phyloP scores from a whole-genome alignment of 305 asterid species.

The Fraxinus baroniana region DNA sequence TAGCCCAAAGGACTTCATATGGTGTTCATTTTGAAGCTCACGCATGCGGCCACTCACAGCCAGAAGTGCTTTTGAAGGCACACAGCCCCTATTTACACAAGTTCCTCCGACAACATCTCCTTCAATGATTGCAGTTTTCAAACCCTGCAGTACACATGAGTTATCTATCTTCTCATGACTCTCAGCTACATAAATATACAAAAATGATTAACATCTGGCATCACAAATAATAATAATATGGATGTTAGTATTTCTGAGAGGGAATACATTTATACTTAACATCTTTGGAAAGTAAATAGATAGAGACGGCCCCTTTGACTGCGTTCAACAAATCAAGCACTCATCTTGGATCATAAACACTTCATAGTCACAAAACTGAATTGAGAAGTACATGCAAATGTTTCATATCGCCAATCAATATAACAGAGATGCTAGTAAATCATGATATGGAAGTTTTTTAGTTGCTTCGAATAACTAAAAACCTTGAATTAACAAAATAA shows the following conservation, averaged over 20 bases:
- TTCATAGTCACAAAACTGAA: not conserved
- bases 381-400: not conserved
- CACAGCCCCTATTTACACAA: slow-evolving; percentile 87
- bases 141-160: slow-evolving; percentile 50
- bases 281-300: not conserved
- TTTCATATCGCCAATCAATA: not conserved
- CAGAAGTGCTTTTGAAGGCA: slow-evolving; percentile 93
- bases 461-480: not conserved
- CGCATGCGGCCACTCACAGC: slow-evolving; percentile 97
- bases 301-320: not conserved
- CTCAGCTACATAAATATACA: slow-evolving; percentile 15
- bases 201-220: slow-evolving; percentile 15
- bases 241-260: not conserved
- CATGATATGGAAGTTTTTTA: slow-evolving; percentile 1
- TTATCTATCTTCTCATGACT: slow-evolving; percentile 2
- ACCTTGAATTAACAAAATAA: not conserved
- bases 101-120: slow-evolving; percentile 93
- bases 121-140: slow-evolving; percentile 86
- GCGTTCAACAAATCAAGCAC: not conserved
- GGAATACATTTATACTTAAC: not conserved
- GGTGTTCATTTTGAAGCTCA: slow-evolving; percentile 86
- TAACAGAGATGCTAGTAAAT: slow-evolving; percentile 9
- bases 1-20: slow-evolving; percentile 81
- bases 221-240: slow-evolving; percentile 7
- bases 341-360: not conserved